phyloP scores from a whole-genome alignment of 805 yeast species.

The Wilhelminamyces savonicus region DNA sequence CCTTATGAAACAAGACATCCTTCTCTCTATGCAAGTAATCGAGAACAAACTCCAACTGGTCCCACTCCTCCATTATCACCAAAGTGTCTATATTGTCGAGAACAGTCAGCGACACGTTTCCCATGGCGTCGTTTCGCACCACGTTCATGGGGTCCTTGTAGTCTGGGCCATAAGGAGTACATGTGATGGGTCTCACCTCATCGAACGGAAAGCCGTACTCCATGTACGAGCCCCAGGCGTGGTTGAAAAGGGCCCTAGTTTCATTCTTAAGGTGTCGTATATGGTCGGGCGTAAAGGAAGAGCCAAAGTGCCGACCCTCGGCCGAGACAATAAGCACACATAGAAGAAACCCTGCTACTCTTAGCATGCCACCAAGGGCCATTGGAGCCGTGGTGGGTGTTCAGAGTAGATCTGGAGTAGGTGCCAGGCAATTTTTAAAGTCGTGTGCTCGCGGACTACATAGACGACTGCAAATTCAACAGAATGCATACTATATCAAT shows the following conservation, averaged over 20 bases:
- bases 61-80: conserved; percentile 62
- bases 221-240: conserved; percentile 71
- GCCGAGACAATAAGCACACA: no score
- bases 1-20: conserved; percentile 47
- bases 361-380: no score
- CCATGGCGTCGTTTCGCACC: conserved; percentile 75
- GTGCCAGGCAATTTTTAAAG: no score
- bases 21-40: conserved; percentile 26
- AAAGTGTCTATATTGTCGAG: conserved; percentile 77
- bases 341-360: no score
- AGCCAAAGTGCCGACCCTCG: no score
- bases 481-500: no score
- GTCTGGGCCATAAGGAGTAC: conserved; percentile 66
- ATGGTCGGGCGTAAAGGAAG: conserved; percentile 35
- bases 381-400: no score
- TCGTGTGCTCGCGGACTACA: no score
- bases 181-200: conserved; percentile 70
- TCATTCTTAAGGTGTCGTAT: conserved; percentile 31
- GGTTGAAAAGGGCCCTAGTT: conserved; percentile 55
- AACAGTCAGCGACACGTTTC: conserved; percentile 73
- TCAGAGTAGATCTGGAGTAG: no score
- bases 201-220: conserved; percentile 72
- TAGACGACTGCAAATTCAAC: no score
- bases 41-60: conserved; percentile 37
- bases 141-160: conserved; percentile 44